These are phyloP conservation scores for Coemansia sp. DNA, from an alignment of 371 early-diverging fungal genomes.

Conservation along the genomic window DNA sequence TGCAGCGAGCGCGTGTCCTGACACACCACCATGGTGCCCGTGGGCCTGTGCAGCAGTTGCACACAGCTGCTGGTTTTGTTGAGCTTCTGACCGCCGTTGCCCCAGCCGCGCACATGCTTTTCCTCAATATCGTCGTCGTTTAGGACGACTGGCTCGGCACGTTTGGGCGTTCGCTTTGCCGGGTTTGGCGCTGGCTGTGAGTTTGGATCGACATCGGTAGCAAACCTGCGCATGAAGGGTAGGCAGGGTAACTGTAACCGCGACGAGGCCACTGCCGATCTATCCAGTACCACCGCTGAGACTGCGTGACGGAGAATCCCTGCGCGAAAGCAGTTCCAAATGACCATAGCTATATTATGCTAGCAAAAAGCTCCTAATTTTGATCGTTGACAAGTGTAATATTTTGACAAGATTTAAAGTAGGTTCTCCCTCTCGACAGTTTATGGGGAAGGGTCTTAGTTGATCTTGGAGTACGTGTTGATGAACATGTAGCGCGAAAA, in stretches of 20 bases:
- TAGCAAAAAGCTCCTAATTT: no score
- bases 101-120: conserved; percentile 84
- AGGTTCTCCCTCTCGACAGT: no score
- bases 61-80: conserved; percentile 88
- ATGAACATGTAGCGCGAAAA: conserved; percentile 95
- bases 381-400: no score
- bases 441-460: conserved; percentile 12
- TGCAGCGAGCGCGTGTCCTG: conserved; percentile 78
- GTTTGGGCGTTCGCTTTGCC: background rate
- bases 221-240: background rate
- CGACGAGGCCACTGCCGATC: no score
- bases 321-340: no score
- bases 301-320: no score
- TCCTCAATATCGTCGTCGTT: conserved; percentile 80
- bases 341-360: no score
- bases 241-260: background rate
- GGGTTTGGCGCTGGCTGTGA: background rate
- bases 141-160: conserved; percentile 54
- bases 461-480: conserved; percentile 58
- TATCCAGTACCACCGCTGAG: no score
- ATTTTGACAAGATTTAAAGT: no score
- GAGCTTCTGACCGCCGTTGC: conserved; percentile 92
- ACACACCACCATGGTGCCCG: conserved; percentile 68
- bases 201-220: background rate
- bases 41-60: conserved; percentile 80